Evolutionary conservation across 352 stramenopile genomes (phyloP), one percentile per base, ranked within the genome.

Genomic region (Pythium dissimile): DNA sequence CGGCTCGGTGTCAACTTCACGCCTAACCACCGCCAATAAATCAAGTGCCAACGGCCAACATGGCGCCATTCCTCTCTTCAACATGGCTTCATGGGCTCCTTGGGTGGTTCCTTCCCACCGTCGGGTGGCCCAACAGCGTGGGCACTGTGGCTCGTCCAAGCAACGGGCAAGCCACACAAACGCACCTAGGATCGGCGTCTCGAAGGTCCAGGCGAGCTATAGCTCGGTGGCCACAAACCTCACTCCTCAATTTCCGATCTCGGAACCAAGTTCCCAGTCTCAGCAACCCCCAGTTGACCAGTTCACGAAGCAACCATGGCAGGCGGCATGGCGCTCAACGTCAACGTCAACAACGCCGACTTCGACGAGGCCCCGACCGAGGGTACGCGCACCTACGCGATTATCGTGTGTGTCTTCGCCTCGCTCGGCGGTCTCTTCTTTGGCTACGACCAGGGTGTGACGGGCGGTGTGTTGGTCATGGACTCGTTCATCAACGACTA

Each of bases 341-440:
- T 43, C 8, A 32, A 32, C 46, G 35, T 43, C 8, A 32, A 32
- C 31, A 31, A 31, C 39, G 18, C 41, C 30, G 21, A 51, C 11
- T 27, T 15, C 31, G 53, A 43, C 38, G 31, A 59, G 31, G 41
- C 21, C 28, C 28, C 28, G 44, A 46, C 48, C n/a, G 48, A 64
- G 20, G 46, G 46, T 0, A 41, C 46, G 28, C 46, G 46, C 18
- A 54, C 41, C 6, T 72, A 75, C 54, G 72, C 67, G 23, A 71
- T 75, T 35, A 57, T 74, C 46, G 70, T 69, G 28, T 71, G 67
- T 27, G 37, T 75, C 30, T 77, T 72, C 27, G 67, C 65, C 11
- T 78, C 72, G 35, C 60, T 81, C n/a, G 72, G 72, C 18, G 72
- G 72, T n/a, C 64, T 78, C 39, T 77, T 79, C 63, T 76, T 83